Evolutionary conservation across 345 rosid species (phyloP).

Genomic region (Cardiospermum halicacabum): DNA sequence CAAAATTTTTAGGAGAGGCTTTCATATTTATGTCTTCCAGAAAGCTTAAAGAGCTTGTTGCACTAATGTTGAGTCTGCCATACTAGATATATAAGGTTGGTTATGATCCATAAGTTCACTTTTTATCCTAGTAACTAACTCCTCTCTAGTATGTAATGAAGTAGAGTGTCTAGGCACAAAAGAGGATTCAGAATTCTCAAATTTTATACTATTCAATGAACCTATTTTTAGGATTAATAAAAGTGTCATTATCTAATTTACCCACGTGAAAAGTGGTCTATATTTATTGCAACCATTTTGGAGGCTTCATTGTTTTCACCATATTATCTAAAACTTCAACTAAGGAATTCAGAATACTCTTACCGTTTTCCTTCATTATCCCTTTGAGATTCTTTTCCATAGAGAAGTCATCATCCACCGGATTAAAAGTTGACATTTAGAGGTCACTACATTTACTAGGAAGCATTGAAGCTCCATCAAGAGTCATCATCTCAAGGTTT

Average conservation of each 20-base stretch:
- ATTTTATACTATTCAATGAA: conserved; percentile 20
- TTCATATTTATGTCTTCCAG: conserved; percentile 40
- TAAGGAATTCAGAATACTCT: conserved; percentile 12
- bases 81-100: conserved; percentile 46
- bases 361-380: conserved; percentile 12
- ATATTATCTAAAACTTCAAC: conserved; percentile 12
- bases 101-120: conserved; percentile 39
- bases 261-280: conserved; percentile 27
- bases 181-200: conserved; percentile 26
- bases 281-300: conserved; percentile 18
- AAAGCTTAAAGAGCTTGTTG: conserved; percentile 51
- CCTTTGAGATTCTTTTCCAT: conserved; percentile 22
- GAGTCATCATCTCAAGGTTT: conserved; percentile 23
- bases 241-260: no score
- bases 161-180: conserved; percentile 30
- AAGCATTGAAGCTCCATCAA: conserved; percentile 12
- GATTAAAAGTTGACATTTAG: conserved; percentile 33
- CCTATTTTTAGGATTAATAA: conserved; percentile 25
- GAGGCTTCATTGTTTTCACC: conserved; percentile 29
- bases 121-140: no score
- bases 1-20: conserved; percentile 23
- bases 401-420: conserved; percentile 45
- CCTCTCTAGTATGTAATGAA: conserved; percentile 37
- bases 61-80: conserved; percentile 54
- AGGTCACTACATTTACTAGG: conserved; percentile 22